These are phyloP conservation scores for Keithomyces neogunnii DNA, from an alignment of 2,329 filamentous ascomycete species.

Conservation along the genomic window DNA sequence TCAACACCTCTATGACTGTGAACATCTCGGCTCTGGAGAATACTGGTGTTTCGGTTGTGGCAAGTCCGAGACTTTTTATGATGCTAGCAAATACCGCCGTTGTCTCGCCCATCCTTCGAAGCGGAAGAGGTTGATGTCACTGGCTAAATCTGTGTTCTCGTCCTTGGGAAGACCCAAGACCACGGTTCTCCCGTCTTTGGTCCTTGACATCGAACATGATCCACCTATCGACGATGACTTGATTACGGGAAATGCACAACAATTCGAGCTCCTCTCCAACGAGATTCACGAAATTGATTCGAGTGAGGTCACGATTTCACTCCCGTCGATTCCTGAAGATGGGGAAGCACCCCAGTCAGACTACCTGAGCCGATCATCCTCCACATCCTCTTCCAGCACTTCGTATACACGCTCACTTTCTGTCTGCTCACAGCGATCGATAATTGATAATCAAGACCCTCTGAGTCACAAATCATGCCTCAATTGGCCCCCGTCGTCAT, in stretches of 20 bases:
- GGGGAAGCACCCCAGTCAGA: conserved; percentile 9
- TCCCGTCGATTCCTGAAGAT: conserved; percentile 18
- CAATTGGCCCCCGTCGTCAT: conserved; percentile 17
- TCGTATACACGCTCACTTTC: conserved; percentile 1
- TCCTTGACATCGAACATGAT: conserved; percentile 25
- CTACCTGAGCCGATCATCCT: background rate
- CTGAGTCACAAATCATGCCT: conserved; percentile 14
- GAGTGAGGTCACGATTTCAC: conserved; percentile 26
- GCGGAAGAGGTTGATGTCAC: conserved; percentile 41
- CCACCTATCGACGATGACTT: conserved; percentile 38
- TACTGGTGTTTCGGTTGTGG: conserved; percentile 50
- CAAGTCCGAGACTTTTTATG: conserved; percentile 42
- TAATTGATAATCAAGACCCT: background rate
- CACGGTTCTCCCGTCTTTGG: conserved; percentile 13
- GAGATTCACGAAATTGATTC: conserved; percentile 48
- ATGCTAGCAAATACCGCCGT: conserved; percentile 36
- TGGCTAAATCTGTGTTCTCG: conserved; percentile 47
- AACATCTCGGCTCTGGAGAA: conserved; percentile 39
- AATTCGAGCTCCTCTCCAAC: conserved; percentile 38
- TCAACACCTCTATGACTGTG: conserved; percentile 40
- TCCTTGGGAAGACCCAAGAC: conserved; percentile 38
- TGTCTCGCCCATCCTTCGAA: conserved; percentile 43
- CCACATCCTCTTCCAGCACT: background rate
- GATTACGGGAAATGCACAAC: conserved; percentile 19
- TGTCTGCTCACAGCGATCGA: background rate